Conservation (phyloP, 129 eudicot species). For the Artemisia tridentata region DNA sequence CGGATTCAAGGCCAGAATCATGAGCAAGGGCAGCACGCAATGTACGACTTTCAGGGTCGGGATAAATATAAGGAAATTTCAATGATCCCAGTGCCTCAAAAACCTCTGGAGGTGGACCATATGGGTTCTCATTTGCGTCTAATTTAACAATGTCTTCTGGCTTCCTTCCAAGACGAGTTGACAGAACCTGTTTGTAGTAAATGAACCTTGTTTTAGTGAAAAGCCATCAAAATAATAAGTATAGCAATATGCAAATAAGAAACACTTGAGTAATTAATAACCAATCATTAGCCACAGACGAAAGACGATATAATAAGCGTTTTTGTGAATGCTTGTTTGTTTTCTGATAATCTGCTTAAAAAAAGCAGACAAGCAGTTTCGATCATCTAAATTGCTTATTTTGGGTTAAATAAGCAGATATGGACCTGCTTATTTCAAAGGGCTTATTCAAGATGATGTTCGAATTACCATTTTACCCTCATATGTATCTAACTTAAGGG, state of each 20-base stretch:
- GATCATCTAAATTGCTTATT: too few relatives aligned
- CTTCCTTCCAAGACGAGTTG: constrained; percentile 95
- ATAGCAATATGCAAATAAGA: neutral
- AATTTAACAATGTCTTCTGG: constrained; percentile 92
- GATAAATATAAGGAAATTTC: constrained; percentile 93
- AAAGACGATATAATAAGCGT: too few relatives aligned
- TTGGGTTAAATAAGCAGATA: too few relatives aligned
- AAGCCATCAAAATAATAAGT: neutral
- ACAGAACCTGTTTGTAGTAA: constrained; percentile 60
- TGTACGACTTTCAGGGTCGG: constrained; percentile 95
- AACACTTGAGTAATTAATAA: too few relatives aligned
- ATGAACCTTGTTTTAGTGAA: neutral
- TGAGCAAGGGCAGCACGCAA: constrained; percentile 91
- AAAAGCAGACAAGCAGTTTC: too few relatives aligned
- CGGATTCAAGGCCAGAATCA: constrained; percentile 91
- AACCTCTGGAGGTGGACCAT: constrained; percentile 99
- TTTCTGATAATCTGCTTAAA: too few relatives aligned
- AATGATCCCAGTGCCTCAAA: constrained; percentile 82
- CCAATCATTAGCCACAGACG: too few relatives aligned
- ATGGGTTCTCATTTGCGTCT: constrained; percentile 98
- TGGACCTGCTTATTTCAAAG: too few relatives aligned
- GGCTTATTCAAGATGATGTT: too few relatives aligned
- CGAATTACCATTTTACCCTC: too few relatives aligned
- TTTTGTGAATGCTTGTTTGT: too few relatives aligned
- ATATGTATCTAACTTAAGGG: too few relatives aligned